Percentiles rank a stretch among this genome's conserved stretches.
Evolutionary conservation across 805 yeast species (phyloP).

Genomic region (Jamesozyma spencerorum): DNA sequence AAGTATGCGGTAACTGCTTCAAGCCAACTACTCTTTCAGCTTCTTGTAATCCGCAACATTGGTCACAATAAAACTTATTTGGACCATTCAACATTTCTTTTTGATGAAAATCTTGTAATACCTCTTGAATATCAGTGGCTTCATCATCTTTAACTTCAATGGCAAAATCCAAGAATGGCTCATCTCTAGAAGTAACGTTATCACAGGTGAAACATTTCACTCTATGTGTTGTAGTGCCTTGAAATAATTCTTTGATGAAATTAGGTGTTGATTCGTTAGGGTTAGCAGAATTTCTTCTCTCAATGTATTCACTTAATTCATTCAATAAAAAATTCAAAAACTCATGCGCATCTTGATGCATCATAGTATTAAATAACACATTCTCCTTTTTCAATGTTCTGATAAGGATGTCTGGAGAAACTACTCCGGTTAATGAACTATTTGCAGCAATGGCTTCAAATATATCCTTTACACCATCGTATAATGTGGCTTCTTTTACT

Average conservation of each 20-base stretch:
- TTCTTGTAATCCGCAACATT: slow-evolving; percentile 83
- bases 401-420: slow-evolving; percentile 68
- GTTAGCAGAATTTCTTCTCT: slow-evolving; percentile 13
- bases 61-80: slow-evolving; percentile 88
- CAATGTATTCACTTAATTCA: slow-evolving; percentile 47
- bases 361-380: slow-evolving; percentile 74
- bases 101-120: slow-evolving; percentile 46
- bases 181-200: slow-evolving; percentile 69
- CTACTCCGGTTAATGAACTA: slow-evolving; percentile 63
- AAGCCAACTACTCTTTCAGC: slow-evolving; percentile 85
- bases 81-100: slow-evolving; percentile 77
- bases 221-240: slow-evolving; percentile 78
- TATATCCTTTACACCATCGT: slow-evolving; percentile 67
- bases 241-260: slow-evolving; percentile 64
- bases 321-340: slow-evolving; percentile 80
- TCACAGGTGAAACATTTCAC: slow-evolving; percentile 91
- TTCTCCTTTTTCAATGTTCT: slow-evolving; percentile 73
- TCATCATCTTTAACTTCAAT: slow-evolving; percentile 75
- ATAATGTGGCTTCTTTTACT: slow-evolving; percentile 35
- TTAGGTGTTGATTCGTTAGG: slow-evolving; percentile 20
- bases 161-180: slow-evolving; percentile 75
- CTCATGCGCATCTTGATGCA: slow-evolving; percentile 99
- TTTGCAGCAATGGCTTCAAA: slow-evolving; percentile 77
- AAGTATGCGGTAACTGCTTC: slow-evolving; percentile 63
- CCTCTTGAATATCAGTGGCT: slow-evolving; percentile 54